These are phyloP conservation scores for Lachancea meyersii DNA, from an alignment of 805 yeast genomes.

Conservation along the genomic window DNA sequence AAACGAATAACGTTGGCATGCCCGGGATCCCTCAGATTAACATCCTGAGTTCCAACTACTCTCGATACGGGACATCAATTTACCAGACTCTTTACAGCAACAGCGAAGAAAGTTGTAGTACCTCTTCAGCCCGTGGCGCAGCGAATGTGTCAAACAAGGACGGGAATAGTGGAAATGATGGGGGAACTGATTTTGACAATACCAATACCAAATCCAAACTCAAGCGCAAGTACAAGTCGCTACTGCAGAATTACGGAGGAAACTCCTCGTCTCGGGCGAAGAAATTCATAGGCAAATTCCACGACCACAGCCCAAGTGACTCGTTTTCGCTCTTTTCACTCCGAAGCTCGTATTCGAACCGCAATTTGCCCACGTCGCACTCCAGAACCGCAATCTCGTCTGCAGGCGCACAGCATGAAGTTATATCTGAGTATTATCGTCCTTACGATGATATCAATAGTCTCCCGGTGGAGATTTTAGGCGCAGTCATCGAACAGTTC, in stretches of 20 bases:
- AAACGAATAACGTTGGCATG: neutral
- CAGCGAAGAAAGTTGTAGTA: constrained; percentile 2
- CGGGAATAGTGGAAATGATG: neutral
- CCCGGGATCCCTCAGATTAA: constrained; percentile 16
- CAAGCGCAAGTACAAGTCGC: constrained; percentile 7
- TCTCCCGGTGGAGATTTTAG: constrained; percentile 32
- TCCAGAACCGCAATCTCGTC: constrained; percentile 9
- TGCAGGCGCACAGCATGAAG: constrained; percentile 8
- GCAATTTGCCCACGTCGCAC: constrained; percentile 5
- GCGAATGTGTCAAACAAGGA: constrained; percentile 3
- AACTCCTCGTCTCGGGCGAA: constrained; percentile 14
- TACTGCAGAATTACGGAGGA: constrained; percentile 9
- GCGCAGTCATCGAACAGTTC: constrained; percentile 15
- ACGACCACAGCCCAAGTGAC: constrained; percentile 30
- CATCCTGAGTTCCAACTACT: constrained; percentile 34
- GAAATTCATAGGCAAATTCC: constrained; percentile 29
- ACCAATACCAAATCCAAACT: constrained; percentile 6
- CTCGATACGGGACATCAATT: constrained; percentile 36
- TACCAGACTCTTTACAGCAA: constrained; percentile 20
- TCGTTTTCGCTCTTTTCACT: constrained; percentile 29
- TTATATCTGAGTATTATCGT: constrained; percentile 3
- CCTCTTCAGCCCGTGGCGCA: neutral
- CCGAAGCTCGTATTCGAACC: constrained; percentile 19
- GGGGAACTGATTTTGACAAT: constrained; percentile 1
- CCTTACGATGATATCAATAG: constrained; percentile 20